Base-by-base conservation (phyloP, 495 filamentous ascomycete species). In the Penicillium macrosclerotiorum region DNA sequence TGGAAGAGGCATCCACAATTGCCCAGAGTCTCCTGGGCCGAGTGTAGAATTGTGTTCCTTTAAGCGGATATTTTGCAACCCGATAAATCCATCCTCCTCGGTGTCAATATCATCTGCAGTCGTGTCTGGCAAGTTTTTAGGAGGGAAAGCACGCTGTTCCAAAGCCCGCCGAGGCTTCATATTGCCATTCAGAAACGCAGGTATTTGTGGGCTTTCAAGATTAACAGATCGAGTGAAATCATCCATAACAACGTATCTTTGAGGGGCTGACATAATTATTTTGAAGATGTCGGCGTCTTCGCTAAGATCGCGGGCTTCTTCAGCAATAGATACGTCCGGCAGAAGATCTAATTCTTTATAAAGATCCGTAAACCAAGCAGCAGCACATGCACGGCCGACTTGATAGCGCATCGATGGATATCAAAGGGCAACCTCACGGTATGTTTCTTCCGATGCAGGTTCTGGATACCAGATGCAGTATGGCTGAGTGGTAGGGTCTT, bases 171-270 rank as follows among this genome's bases (percentile, higher is more conserved):
- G 48, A 17, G 57, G 49, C 44, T 49, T 49, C 13, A 55, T 65
- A 49, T 68, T 55, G 19, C 62, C 59, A 53, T 65, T 65, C 31
- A 68, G 42, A 39, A 36, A 54, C 27, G 51, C 51, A 37, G 46
- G 35, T 30, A 30, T 38, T 8, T n/a, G 39, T 38, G 45, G 49
- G 24, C 51, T 49, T 30, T 55, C 22, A 35, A 58, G 18, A 42
- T n/a, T n/a, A n/a, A 62, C 42, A 1, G 52, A 30, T 41, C 52
- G 59, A 37, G 57, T 49, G 39, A 57, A 64, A 35, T 64, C 56
- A 29, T 66, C 55, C 39, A 57, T 62, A 30, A 62, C 46, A 42
- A 14, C 39, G 37, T 53, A 65, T 49, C 34, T 29, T 29, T 47
- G 41, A 20, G 43, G 51, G 14, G 49, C 41, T 1, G 49, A 51